Conservation (phyloP, 352 stramenopile species). For the Phytophthora meadii region DNA sequence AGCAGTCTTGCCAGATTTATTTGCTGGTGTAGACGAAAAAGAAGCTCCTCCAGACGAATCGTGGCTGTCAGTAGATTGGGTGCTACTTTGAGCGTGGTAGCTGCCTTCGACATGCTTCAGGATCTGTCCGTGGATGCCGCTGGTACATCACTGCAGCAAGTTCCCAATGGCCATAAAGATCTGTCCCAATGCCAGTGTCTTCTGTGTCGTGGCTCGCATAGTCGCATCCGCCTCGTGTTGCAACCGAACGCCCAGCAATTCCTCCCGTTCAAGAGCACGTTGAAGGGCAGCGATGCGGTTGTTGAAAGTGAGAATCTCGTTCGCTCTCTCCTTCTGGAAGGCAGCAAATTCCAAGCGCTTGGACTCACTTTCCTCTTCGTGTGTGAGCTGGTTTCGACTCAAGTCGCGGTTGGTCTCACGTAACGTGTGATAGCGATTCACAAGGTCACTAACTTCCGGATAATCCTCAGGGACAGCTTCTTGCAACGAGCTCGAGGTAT, state of each 20-base stretch:
- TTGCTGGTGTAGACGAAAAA: slow-evolving; percentile 16
- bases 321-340: slow-evolving; percentile 91
- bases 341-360: slow-evolving; percentile 83
- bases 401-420: slow-evolving; percentile 92
- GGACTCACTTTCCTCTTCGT: slow-evolving; percentile 89
- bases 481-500: slow-evolving; percentile 92
- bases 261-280: slow-evolving; percentile 74
- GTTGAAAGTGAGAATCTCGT: slow-evolving; percentile 94
- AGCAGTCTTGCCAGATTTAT: slow-evolving; percentile 13
- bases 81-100: slow-evolving; percentile 26
- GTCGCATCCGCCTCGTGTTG: slow-evolving; percentile 91
- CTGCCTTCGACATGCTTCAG: slow-evolving; percentile 87
- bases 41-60: slow-evolving; percentile 7
- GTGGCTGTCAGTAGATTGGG: slow-evolving; percentile 27
- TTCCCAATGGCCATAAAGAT: slow-evolving; percentile 91
- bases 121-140: slow-evolving; percentile 87
- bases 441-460: slow-evolving; percentile 90
- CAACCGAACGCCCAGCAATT: slow-evolving; percentile 73
- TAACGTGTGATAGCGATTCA: slow-evolving; percentile 93
- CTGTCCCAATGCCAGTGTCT: slow-evolving; percentile 91
- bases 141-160: slow-evolving; percentile 83
- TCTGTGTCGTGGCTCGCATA: slow-evolving; percentile 89
- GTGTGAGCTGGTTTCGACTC: slow-evolving; percentile 69
- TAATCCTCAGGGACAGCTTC: slow-evolving; percentile 92
- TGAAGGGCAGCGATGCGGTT: slow-evolving; percentile 91